These are phyloP conservation scores for Amylocarpus encephaloides DNA, from an alignment of 2,329 filamentous ascomycete species.

Conservation along the genomic window DNA sequence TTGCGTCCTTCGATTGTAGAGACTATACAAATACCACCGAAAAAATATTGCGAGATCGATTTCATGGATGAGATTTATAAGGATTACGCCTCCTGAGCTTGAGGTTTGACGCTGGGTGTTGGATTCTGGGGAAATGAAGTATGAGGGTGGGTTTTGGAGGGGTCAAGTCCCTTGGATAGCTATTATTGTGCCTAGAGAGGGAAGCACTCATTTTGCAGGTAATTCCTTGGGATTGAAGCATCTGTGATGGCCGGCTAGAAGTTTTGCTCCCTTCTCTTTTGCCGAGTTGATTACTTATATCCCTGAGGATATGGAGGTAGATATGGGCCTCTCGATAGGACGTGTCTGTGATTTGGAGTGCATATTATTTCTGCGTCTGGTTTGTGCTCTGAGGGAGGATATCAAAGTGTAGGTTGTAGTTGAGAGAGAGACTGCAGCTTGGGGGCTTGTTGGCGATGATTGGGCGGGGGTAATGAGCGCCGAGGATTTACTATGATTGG, in stretches of 20 bases:
- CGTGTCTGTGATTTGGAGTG: constrained; percentile 54
- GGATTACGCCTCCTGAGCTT: constrained; percentile 38
- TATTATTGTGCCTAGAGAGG: constrained; percentile 40
- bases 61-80: constrained; percentile 57
- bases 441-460: constrained; percentile 34
- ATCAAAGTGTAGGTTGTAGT: constrained; percentile 40
- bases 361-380: constrained; percentile 50
- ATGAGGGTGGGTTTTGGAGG: constrained; percentile 42
- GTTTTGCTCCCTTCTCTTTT: constrained; percentile 32
- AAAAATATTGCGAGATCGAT: constrained; percentile 52
- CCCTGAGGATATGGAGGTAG: constrained; percentile 36
- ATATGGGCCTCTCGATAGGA: constrained; percentile 53
- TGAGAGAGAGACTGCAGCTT: constrained; percentile 33
- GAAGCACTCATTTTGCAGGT: constrained; percentile 41
- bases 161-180: constrained; percentile 52
- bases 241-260: constrained; percentile 52
- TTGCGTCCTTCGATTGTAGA: constrained; percentile 42
- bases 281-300: constrained; percentile 29
- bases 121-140: constrained; percentile 39
- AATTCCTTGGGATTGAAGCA: constrained; percentile 52
- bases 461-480: constrained; percentile 41
- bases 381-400: constrained; percentile 30
- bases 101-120: constrained; percentile 41
- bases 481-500: constrained; percentile 37
- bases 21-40: constrained; percentile 46